Percentiles rank a stretch among this genome's conserved stretches.
Conservation (phyloP, 179 eudicot genomes). For the Vitellaria paradoxa region DNA sequence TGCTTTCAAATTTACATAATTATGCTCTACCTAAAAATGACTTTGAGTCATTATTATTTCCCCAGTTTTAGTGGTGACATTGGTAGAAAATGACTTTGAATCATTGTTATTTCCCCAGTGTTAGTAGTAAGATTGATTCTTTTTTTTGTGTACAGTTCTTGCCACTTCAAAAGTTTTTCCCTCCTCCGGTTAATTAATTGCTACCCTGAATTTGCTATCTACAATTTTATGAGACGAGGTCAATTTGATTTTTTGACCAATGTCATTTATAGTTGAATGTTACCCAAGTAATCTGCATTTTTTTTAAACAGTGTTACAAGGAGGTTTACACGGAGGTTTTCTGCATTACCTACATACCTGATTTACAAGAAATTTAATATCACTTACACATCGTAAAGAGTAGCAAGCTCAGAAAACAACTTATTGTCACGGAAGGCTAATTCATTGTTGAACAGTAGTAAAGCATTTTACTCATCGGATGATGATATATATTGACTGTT, state of each 20-base stretch:
- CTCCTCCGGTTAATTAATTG: not conserved
- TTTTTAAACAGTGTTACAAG: not conserved
- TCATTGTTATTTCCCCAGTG: no score
- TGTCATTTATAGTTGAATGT: not conserved
- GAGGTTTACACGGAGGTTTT: not conserved
- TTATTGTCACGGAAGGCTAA: not conserved
- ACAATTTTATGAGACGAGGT: not conserved
- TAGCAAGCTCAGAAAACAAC: not conserved
- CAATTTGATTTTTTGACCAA: not conserved
- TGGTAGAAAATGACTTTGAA: no score
- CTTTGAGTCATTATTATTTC: no score
- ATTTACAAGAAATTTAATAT: not conserved
- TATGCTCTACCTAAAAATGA: no score
- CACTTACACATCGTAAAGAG: not conserved
- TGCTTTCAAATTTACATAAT: not conserved
- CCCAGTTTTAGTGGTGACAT: no score
- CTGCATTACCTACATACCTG: not conserved
- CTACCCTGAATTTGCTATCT: not conserved
- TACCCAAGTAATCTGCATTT: not conserved
- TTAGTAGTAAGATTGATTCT: not conserved
- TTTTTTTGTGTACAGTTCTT: not conserved
- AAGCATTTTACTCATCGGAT: not conserved
- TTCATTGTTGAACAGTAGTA: not conserved
- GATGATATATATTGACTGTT: not conserved
- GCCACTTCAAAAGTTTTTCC: not conserved